phyloP scores from a whole-genome alignment of 129 eudicot genomes.

The Lactuca sativa region DNA sequence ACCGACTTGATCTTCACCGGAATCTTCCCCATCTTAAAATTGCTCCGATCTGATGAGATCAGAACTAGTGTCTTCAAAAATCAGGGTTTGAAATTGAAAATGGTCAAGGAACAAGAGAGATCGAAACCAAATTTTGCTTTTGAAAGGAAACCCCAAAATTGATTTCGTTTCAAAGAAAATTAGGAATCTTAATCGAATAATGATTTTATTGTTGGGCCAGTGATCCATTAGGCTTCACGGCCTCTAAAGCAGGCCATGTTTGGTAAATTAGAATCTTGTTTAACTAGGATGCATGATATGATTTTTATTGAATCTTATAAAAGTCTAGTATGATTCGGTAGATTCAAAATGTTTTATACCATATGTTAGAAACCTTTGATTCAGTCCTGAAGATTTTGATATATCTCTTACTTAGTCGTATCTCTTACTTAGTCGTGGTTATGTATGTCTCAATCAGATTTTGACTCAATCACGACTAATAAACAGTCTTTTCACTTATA shows the following conservation, averaged over 20 bases:
- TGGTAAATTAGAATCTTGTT: too few relatives aligned
- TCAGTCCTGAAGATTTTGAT: too few relatives aligned
- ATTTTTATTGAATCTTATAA: too few relatives aligned
- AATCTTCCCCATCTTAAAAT: slow-evolving; percentile 52
- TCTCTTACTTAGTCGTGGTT: too few relatives aligned
- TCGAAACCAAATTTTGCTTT: not conserved
- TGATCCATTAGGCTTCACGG: not conserved
- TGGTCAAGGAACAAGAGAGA: not conserved
- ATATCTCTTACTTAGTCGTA: too few relatives aligned
- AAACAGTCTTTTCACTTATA: too few relatives aligned
- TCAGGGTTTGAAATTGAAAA: slow-evolving; percentile 12
- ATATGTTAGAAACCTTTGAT: too few relatives aligned
- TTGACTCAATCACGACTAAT: too few relatives aligned
- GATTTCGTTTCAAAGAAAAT: not conserved
- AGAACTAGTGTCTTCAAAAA: not conserved
- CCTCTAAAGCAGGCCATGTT: not conserved
- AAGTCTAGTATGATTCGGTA: too few relatives aligned
- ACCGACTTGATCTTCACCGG: slow-evolving; percentile 83
- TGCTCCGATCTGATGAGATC: slow-evolving; percentile 10
- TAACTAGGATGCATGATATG: too few relatives aligned
- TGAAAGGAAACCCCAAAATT: not conserved
- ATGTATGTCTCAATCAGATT: too few relatives aligned
- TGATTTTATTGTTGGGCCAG: not conserved
- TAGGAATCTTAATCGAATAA: not conserved
- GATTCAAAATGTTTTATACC: too few relatives aligned